Conservation (phyloP, 257 asterid species). For the Fraxinus pennsylvanica region DNA sequence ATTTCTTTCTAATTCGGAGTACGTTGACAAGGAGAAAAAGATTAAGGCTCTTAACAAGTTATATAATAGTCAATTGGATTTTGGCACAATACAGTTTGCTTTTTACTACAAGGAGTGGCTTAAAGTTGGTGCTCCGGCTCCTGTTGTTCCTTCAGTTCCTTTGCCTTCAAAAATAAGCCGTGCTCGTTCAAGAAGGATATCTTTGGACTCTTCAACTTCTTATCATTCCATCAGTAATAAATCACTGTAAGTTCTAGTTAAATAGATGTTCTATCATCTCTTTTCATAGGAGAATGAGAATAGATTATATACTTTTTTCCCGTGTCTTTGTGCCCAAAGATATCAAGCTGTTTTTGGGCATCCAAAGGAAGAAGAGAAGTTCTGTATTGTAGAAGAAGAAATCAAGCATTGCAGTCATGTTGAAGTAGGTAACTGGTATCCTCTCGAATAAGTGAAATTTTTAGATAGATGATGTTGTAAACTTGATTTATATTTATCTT, state of each 20-base stretch:
- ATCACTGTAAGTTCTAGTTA: conserved; percentile 56
- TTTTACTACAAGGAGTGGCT: conserved; percentile 76
- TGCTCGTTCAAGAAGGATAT: conserved; percentile 52
- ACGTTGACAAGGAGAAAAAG: conserved; percentile 38
- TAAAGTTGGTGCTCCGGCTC: conserved; percentile 63
- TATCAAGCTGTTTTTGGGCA: conserved; percentile 66
- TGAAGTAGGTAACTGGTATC: conserved; percentile 48
- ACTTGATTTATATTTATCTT: not conserved
- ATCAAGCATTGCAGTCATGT: conserved; percentile 31
- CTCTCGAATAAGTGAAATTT: conserved; percentile 7
- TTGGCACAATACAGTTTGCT: conserved; percentile 65
- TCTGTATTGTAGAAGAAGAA: conserved; percentile 32
- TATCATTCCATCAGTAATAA: conserved; percentile 40
- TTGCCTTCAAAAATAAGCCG: conserved; percentile 47
- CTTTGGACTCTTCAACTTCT: conserved; percentile 48
- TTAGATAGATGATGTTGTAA: not conserved
- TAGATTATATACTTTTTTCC: not conserved
- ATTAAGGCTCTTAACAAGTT: conserved; percentile 46
- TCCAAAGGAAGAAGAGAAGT: conserved; percentile 35
- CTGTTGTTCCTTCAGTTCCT: conserved; percentile 64
- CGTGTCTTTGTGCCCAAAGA: conserved; percentile 35
- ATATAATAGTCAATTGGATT: conserved; percentile 60
- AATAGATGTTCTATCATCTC: not conserved
- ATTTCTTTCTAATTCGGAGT: conserved; percentile 30
- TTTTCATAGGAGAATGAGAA: not conserved